Conservation (phyloP, 2,329 filamentous ascomycete genomes). For the Ophioceras dolichostomum region DNA sequence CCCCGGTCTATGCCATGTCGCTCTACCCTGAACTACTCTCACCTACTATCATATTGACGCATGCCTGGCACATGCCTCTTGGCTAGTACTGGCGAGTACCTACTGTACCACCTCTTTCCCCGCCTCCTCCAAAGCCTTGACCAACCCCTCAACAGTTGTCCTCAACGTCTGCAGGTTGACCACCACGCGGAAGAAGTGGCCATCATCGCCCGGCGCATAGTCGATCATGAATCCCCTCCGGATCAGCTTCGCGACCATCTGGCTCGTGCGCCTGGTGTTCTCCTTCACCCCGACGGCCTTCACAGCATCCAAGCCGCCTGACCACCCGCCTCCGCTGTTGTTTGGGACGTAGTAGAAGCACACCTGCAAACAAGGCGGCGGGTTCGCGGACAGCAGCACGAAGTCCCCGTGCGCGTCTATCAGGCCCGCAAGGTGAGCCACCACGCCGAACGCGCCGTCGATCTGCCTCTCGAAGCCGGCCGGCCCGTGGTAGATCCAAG, state of each 20-base stretch:
- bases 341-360: conserved; percentile 75
- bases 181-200: conserved; percentile 47
- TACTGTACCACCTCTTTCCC: conserved; percentile 16
- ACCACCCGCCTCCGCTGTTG: too few species aligned
- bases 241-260: conserved; percentile 35
- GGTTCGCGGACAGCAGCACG: conserved; percentile 58
- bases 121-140: conserved; percentile 38
- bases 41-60: too few species aligned
- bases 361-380: conserved; percentile 81
- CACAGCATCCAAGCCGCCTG: conserved; percentile 33
- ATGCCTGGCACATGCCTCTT: too few species aligned
- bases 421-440: conserved; percentile 52
- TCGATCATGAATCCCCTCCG: conserved; percentile 46
- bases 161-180: conserved; percentile 42
- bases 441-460: conserved; percentile 61
- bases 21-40: too few species aligned
- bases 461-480: conserved; percentile 59
- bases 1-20: background rate
- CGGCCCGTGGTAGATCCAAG: conserved; percentile 82
- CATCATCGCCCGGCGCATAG: conserved; percentile 43
- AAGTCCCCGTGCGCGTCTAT: conserved; percentile 46
- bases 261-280: conserved; percentile 37
- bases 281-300: conserved; percentile 23
- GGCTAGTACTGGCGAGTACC: too few species aligned
- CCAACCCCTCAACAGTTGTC: conserved; percentile 38